Base-by-base conservation (phyloP, 805 yeast species). In the Candida germanica region DNA sequence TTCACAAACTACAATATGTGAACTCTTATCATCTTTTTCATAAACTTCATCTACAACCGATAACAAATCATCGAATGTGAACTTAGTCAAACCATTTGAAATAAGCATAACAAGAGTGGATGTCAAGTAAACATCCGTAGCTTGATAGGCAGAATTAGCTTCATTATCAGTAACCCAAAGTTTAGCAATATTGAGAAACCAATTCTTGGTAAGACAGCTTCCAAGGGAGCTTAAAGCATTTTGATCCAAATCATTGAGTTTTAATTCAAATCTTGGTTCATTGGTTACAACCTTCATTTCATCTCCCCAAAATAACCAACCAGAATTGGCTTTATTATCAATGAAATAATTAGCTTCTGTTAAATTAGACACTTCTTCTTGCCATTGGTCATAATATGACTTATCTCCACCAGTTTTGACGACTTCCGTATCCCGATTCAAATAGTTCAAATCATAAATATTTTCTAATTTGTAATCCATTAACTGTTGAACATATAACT, bases 291-390 rank as follows among this genome's bases (percentile, higher is more conserved):
- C 87, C 14, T 55, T 52, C 56, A 81, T 50, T 0, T 60, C 46
- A 13, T 75, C 58, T 10, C 80, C 84, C 95, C 96, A 87, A 34
- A 83, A 81, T 6, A 84, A 57, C 78, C 88, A 83, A 0, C 95
- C 93, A 6, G 65, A 61, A 49, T 65, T 69, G 2, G 73, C 61
- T 35, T 71, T 73, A 20, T 71, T 71, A 49, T 83, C 88, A 45
- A 82, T 66, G 49, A 60, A 87, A 44, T 66, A 80, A 1, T 44
- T 46, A 1, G 84, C 83, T 15, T 56, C 38, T 0, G 61, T 56
- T 10, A 64, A 56, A 42, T 76, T 75, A 8, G 52, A 49, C 65
- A 83, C 60, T 46, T 84, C 93, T 4, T 50, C 39, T 27, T 58
- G 53, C 65, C 81, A 83, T 1, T 39, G 44, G 0, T 58, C 56